A percentile compares a stretch with the other conserved stretches of the same genome.
phyloP scores from a whole-genome alignment of 306 rosid species.

The Gillenia trifoliata region DNA sequence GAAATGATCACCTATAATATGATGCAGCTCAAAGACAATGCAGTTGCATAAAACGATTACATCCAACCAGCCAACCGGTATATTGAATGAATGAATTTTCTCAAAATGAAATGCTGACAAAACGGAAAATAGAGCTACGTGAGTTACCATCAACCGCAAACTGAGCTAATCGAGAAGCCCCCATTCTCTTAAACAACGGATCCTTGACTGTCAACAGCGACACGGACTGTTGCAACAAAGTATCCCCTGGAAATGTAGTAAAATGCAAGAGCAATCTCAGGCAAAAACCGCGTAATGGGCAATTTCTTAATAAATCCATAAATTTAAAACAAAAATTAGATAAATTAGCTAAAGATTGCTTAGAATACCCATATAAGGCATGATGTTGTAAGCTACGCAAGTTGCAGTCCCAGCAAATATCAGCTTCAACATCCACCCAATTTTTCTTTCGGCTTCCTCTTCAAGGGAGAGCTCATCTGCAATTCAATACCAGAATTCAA shows the following conservation, averaged over 20 bases:
- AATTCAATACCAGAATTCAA: constrained; percentile 7
- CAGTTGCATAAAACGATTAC: neutral
- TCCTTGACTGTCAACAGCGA: constrained; percentile 85
- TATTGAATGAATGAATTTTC: neutral
- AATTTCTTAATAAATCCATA: neutral
- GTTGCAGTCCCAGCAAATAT: constrained; percentile 78
- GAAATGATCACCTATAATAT: neutral
- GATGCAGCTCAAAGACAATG: neutral
- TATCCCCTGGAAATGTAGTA: constrained; percentile 56
- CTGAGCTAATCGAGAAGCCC: constrained; percentile 84
- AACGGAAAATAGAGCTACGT: neutral
- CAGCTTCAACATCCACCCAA: constrained; percentile 77
- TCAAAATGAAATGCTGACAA: neutral
- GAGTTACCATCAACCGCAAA: constrained; percentile 75
- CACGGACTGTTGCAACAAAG: constrained; percentile 82
- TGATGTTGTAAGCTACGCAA: constrained; percentile 61
- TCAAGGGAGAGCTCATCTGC: constrained; percentile 65
- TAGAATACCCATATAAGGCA: constrained; percentile 88
- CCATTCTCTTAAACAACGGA: constrained; percentile 91
- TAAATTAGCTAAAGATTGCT: neutral
- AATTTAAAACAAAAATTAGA: neutral
- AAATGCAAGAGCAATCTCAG: constrained; percentile 19
- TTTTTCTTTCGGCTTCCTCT: constrained; percentile 71
- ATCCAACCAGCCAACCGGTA: neutral
- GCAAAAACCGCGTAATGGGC: neutral